A percentile compares a stretch with the other conserved stretches of the same genome.
phyloP scores from a whole-genome alignment of 2,329 filamentous ascomycete species.

The Fusarium duplospermum region DNA sequence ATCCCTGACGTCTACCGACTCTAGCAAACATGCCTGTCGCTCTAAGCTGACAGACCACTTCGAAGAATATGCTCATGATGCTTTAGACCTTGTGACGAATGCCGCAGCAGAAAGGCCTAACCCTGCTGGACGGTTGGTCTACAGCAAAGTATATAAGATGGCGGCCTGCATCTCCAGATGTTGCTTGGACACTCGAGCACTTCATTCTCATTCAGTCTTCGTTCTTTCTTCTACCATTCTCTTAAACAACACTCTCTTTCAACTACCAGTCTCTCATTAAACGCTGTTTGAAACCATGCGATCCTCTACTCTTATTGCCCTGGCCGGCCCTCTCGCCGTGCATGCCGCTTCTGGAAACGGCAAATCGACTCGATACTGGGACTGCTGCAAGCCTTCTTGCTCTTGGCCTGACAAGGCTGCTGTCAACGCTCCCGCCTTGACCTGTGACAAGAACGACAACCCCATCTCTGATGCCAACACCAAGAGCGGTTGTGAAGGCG shows the following conservation, averaged over 20 bases:
- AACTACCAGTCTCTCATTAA: slow-evolving; percentile 29
- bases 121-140: background rate
- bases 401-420: slow-evolving; percentile 68
- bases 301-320: slow-evolving; percentile 39
- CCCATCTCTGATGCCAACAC: slow-evolving; percentile 62
- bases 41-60: slow-evolving; percentile 25
- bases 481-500: slow-evolving; percentile 66
- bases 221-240: slow-evolving; percentile 20
- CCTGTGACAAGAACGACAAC: slow-evolving; percentile 66
- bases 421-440: slow-evolving; percentile 61
- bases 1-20: slow-evolving; percentile 27
- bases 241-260: slow-evolving; percentile 31
- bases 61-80: slow-evolving; percentile 26
- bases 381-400: slow-evolving; percentile 79
- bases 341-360: slow-evolving; percentile 45
- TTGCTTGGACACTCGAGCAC: slow-evolving; percentile 10
- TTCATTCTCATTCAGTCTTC: slow-evolving; percentile 22
- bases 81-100: background rate
- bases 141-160: slow-evolving; percentile 31
- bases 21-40: slow-evolving; percentile 14
- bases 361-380: slow-evolving; percentile 61
- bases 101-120: slow-evolving; percentile 3
- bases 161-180: background rate
- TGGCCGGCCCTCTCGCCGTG: slow-evolving; percentile 39
- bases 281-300: slow-evolving; percentile 34